phyloP scores from a whole-genome alignment of 192 early-diverging fungal species.

The Linderina pennispora region DNA sequence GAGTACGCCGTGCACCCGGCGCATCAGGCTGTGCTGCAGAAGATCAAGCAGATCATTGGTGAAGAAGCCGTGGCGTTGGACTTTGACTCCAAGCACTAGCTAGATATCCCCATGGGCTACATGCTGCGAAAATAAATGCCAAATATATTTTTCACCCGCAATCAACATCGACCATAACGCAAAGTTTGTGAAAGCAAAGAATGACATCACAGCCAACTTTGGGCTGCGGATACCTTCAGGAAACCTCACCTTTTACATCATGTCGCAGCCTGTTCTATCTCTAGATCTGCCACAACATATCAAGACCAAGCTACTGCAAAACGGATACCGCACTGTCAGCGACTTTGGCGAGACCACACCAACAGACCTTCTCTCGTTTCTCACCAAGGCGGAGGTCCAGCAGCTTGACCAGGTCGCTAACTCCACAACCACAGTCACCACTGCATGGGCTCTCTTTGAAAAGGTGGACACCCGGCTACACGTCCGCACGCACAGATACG shows the following conservation, averaged over 20 bases:
- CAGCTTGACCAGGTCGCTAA: background rate
- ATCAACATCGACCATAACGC: too few relatives aligned
- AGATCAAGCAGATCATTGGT: conserved; percentile 18
- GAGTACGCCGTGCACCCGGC: conserved; percentile 16
- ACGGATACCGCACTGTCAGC: conserved; percentile 14
- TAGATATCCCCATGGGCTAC: too few relatives aligned
- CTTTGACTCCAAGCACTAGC: conserved; percentile 6
- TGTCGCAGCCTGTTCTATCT: conserved; percentile 18
- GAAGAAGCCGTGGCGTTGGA: conserved; percentile 28
- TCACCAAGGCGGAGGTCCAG: conserved; percentile 1
- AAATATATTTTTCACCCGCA: too few relatives aligned
- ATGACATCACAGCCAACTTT: too few relatives aligned
- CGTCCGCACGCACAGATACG: conserved; percentile 8
- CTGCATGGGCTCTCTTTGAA: conserved; percentile 8
- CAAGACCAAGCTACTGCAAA: conserved; percentile 7
- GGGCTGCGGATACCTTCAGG: too few relatives aligned
- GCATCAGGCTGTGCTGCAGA: conserved; percentile 19
- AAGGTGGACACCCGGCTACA: conserved; percentile 4
- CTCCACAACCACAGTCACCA: background rate
- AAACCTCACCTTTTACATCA: conserved; percentile 1
- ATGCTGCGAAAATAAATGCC: too few relatives aligned
- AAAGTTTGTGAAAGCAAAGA: too few relatives aligned
- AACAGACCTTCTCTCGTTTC: conserved; percentile 3
- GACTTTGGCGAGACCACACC: conserved; percentile 14
- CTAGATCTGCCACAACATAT: conserved; percentile 6